Evolutionary conservation across 2,329 filamentous ascomycete genomes (phyloP).

Genomic region (Onygena corvina): DNA sequence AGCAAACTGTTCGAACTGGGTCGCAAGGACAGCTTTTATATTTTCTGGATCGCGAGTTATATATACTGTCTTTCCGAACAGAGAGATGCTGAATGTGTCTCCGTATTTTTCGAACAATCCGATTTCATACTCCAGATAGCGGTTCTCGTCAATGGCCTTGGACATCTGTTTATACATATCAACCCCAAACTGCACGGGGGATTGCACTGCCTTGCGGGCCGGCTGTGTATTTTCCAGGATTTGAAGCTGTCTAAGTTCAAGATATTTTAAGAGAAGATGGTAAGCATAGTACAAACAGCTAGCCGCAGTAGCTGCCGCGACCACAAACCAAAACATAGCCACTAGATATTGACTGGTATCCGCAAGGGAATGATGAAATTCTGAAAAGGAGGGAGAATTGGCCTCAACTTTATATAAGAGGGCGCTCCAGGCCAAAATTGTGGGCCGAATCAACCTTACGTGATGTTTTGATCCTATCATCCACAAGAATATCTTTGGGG

Average conservation of each 20-base stretch:
- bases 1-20: constrained; percentile 64
- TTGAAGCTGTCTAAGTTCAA: constrained; percentile 10
- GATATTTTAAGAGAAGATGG: constrained; percentile 2
- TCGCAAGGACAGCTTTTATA: constrained; percentile 75
- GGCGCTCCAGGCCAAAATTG: too few species aligned
- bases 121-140: constrained; percentile 4
- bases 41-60: constrained; percentile 78
- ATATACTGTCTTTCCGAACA: constrained; percentile 33
- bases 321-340: neutral
- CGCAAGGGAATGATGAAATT: neutral
- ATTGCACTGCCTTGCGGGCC: neutral
- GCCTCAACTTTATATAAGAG: too few species aligned
- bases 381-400: neutral
- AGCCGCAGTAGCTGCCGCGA: neutral
- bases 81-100: constrained; percentile 11
- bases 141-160: constrained; percentile 6
- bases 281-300: constrained; percentile 10
- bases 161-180: constrained; percentile 8
- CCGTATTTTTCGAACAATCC: constrained; percentile 10
- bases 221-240: constrained; percentile 11
- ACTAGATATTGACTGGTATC: neutral
- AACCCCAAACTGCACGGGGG: constrained; percentile 10
- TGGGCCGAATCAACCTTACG: too few species aligned
- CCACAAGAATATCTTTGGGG: too few species aligned
- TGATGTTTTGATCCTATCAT: too few species aligned